Conservation (phyloP, 2,329 filamentous ascomycete species). For the Hypoxylon sp. region DNA sequence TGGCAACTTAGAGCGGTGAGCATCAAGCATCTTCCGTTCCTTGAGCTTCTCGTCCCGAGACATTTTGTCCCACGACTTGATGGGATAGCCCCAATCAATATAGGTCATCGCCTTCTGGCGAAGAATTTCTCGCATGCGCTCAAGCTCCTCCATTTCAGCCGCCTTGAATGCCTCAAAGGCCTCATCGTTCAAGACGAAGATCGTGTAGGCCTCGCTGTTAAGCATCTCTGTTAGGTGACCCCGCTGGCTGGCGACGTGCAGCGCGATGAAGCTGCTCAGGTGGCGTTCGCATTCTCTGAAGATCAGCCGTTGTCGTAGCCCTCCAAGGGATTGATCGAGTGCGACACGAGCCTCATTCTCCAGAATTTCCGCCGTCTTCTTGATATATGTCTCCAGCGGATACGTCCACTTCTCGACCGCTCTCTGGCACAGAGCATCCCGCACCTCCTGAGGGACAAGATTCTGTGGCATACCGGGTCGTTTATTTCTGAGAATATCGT, state of each 20-base stretch:
- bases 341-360: conserved; percentile 59
- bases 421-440: conserved; percentile 67
- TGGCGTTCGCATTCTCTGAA: conserved; percentile 61
- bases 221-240: conserved; percentile 60
- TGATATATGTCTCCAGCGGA: conserved; percentile 63
- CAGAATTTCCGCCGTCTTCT: conserved; percentile 62
- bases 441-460: conserved; percentile 69
- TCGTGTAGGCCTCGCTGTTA: conserved; percentile 63
- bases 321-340: conserved; percentile 61
- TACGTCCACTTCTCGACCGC: conserved; percentile 69
- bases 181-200: conserved; percentile 69
- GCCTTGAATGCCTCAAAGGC: conserved; percentile 60
- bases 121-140: conserved; percentile 61
- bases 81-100: conserved; percentile 52
- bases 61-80: conserved; percentile 53
- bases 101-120: conserved; percentile 58
- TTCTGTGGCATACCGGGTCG: conserved; percentile 67
- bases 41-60: conserved; percentile 60
- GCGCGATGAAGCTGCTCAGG: conserved; percentile 58
- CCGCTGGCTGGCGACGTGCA: conserved; percentile 53
- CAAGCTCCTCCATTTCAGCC: conserved; percentile 60
- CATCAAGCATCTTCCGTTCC: conserved; percentile 58
- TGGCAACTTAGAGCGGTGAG: conserved; percentile 61
- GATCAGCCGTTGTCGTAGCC: conserved; percentile 61
- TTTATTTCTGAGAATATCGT: conserved; percentile 65